A percentile compares a stretch with the other conserved stretches of the same genome.
These are phyloP conservation scores for Tylopilus sp. DNA, from an alignment of 768 basidiomycete species.

Conservation along the genomic window DNA sequence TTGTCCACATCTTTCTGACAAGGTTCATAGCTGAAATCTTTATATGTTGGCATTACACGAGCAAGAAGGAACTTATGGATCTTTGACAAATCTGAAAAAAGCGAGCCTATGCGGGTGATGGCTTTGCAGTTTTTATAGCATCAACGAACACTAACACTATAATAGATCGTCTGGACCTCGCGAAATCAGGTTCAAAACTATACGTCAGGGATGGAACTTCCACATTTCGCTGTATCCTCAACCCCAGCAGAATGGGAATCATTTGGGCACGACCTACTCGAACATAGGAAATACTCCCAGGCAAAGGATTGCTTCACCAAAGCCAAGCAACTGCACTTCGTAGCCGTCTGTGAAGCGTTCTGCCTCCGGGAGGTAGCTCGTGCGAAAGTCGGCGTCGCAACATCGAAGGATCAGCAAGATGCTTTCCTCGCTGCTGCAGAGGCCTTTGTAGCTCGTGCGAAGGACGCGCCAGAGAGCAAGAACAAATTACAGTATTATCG, in stretches of 20 bases:
- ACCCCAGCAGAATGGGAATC: slow-evolving; percentile 45
- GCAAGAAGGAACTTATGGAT: slow-evolving; percentile 72
- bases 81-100: slow-evolving; percentile 54
- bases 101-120: slow-evolving; percentile 56
- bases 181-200: slow-evolving; percentile 46
- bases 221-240: slow-evolving; percentile 53
- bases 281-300: slow-evolving; percentile 41
- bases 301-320: slow-evolving; percentile 53
- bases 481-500: slow-evolving; percentile 37
- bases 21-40: slow-evolving; percentile 50
- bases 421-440: slow-evolving; percentile 47
- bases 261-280: slow-evolving; percentile 40
- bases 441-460: slow-evolving; percentile 45
- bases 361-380: slow-evolving; percentile 51
- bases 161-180: slow-evolving; percentile 50
- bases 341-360: slow-evolving; percentile 48
- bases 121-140: neutral
- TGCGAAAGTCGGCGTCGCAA: slow-evolving; percentile 25
- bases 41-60: slow-evolving; percentile 71
- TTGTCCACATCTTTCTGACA: neutral
- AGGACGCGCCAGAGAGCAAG: slow-evolving; percentile 24
- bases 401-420: slow-evolving; percentile 21
- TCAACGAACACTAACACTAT: neutral
- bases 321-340: slow-evolving; percentile 42
- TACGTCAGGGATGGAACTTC: slow-evolving; percentile 46